Conservation (phyloP, 2,329 filamentous ascomycete species). For the Phaeosphaeriaceae sp. region DNA sequence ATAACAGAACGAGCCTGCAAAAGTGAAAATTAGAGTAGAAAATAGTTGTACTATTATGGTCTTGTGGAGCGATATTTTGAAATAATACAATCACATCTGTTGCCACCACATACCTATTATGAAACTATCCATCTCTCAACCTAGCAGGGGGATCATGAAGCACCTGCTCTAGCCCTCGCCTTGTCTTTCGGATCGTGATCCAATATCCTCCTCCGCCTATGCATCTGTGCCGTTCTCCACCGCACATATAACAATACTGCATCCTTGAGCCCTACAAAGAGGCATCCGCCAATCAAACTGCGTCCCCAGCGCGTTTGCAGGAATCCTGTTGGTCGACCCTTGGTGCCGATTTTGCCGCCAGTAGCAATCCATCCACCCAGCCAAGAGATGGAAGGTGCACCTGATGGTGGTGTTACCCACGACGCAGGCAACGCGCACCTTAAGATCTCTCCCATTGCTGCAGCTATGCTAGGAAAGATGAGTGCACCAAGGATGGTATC, state of each 20-base stretch:
- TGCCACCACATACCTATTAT: too few species aligned
- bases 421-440: constrained; percentile 69
- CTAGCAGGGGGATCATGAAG: too few species aligned
- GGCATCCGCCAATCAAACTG: constrained; percentile 84
- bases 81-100: neutral
- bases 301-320: constrained; percentile 87
- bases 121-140: too few species aligned
- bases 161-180: too few species aligned
- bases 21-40: neutral
- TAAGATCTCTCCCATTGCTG: constrained; percentile 76
- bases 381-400: constrained; percentile 22
- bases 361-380: constrained; percentile 27
- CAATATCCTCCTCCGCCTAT: constrained; percentile 53
- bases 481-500: constrained; percentile 71
- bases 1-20: too few species aligned
- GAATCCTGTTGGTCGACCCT: constrained; percentile 64
- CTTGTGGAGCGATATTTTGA: neutral
- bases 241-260: constrained; percentile 65
- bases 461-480: constrained; percentile 82
- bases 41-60: neutral
- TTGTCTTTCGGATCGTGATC: constrained; percentile 41
- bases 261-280: constrained; percentile 85
- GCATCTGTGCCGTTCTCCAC: constrained; percentile 58
- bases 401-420: constrained; percentile 62
- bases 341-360: constrained; percentile 13